Conservation (phyloP, 1,284 basidiomycete genomes). For the Trichosporon faecale region DNA sequence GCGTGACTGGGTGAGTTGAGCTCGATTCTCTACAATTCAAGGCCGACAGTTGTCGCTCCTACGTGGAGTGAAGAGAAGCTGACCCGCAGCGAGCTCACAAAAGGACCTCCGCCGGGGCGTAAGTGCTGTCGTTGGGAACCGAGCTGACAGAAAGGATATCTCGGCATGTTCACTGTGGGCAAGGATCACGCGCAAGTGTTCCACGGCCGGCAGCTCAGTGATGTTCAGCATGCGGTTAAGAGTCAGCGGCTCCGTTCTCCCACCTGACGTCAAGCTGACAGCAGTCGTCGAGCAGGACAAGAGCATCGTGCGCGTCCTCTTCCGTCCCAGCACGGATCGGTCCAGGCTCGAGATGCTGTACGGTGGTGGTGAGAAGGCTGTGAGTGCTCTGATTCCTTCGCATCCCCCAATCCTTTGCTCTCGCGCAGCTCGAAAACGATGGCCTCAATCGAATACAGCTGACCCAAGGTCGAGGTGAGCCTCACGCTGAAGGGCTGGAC, state of each 20-base stretch:
- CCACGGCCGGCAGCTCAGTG: conserved; percentile 39
- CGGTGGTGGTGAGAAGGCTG: conserved; percentile 40
- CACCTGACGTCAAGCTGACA: background rate
- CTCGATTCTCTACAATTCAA: no score
- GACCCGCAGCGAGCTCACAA: conserved; percentile 33
- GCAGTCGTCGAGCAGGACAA: conserved; percentile 36
- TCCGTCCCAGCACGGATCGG: conserved; percentile 42
- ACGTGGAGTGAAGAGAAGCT: background rate
- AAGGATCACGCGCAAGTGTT: conserved; percentile 33
- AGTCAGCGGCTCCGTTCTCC: conserved; percentile 27
- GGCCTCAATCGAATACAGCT: no score
- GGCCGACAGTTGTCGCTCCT: no score
- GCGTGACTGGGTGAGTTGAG: conserved; percentile 33
- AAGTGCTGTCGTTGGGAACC: background rate
- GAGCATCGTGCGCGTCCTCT: conserved; percentile 39
- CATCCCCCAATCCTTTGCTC: no score
- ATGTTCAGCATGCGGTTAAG: conserved; percentile 42
- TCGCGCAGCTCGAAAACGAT: no score
- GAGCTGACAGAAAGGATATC: conserved; percentile 34
- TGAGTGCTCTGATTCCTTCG: conserved; percentile 21
- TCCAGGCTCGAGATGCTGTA: conserved; percentile 42
- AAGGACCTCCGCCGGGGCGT: conserved; percentile 41
- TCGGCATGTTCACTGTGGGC: conserved; percentile 41
- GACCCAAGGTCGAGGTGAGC: conserved; percentile 40
- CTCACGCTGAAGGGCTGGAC: conserved; percentile 43